These are phyloP conservation scores for Agarophyton chilense DNA, from an alignment of 23 red algal genomes.

Conservation along the genomic window DNA sequence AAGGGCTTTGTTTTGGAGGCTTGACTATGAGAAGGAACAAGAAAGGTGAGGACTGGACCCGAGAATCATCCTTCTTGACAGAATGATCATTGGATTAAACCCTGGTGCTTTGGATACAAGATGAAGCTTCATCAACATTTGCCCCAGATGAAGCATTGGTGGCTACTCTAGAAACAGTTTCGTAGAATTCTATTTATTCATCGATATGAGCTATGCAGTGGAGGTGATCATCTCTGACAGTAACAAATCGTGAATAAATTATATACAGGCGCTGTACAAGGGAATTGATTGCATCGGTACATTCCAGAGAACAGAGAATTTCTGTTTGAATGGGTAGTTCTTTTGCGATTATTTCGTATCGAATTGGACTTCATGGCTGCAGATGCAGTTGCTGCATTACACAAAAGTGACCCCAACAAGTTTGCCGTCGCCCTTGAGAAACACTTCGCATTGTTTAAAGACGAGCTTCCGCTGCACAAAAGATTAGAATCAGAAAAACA, in stretches of 20 bases:
- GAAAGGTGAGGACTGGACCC: constrained; percentile 16
- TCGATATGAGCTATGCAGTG: constrained; percentile 27
- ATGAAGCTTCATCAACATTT: background rate
- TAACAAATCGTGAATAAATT: background rate
- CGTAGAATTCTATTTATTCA: constrained; percentile 25
- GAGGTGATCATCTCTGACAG: constrained; percentile 40
- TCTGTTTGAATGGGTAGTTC: constrained; percentile 7
- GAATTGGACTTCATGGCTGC: constrained; percentile 21
- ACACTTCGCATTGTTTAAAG: background rate
- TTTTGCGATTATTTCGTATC: constrained; percentile 35
- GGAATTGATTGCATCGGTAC: constrained; percentile 1
- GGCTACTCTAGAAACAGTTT: constrained; percentile 46
- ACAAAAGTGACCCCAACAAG: constrained; percentile 3
- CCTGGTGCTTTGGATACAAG: background rate
- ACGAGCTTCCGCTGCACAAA: background rate
- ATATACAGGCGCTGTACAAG: constrained; percentile 32
- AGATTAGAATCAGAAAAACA: background rate
- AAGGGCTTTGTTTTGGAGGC: constrained; percentile 69
- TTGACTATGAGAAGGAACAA: constrained; percentile 50
- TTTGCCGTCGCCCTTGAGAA: background rate
- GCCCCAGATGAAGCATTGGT: constrained; percentile 19
- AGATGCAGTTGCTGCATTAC: background rate
- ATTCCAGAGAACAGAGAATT: background rate
- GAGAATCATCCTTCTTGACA: background rate
- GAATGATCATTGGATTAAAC: background rate